Percentiles rank a stretch among this genome's conserved stretches.
phyloP scores from a whole-genome alignment of 1,284 basidiomycete species.

The Sporisorium sorghi region DNA sequence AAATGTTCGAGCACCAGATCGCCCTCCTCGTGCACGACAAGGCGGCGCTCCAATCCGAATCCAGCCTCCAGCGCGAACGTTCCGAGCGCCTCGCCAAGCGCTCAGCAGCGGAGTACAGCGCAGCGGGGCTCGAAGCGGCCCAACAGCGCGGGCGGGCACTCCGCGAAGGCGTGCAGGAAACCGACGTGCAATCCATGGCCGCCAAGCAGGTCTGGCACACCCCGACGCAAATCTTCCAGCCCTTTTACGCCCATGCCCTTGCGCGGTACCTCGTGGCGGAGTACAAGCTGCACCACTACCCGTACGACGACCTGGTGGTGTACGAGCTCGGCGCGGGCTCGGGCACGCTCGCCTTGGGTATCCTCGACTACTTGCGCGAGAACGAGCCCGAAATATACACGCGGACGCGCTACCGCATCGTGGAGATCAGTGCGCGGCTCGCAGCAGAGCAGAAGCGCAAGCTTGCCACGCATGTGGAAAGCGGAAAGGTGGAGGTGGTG shows the following conservation, averaged over 20 bases:
- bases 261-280: constrained; percentile 88
- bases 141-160: constrained; percentile 60
- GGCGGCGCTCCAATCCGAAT: constrained; percentile 8
- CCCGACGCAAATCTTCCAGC: constrained; percentile 98
- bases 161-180: constrained; percentile 44
- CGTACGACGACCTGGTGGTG: constrained; percentile 91
- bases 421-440: constrained; percentile 88
- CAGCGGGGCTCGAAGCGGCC: constrained; percentile 53
- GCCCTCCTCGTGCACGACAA: constrained; percentile 25
- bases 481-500: constrained; percentile 77
- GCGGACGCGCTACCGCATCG: constrained; percentile 87
- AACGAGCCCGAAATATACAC: constrained; percentile 91
- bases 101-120: constrained; percentile 31
- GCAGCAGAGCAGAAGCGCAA: constrained; percentile 76
- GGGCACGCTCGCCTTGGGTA: constrained; percentile 88
- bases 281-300: constrained; percentile 90
- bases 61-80: constrained; percentile 2
- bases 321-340: constrained; percentile 99
- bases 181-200: constrained; percentile 67
- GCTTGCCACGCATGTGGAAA: constrained; percentile 42
- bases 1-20: constrained; percentile 57
- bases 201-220: constrained; percentile 98
- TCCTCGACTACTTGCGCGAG: constrained; percentile 82
- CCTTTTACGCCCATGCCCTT: constrained; percentile 91
- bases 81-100: constrained; percentile 14